These are phyloP conservation scores for Cokeromyces recurvatus DNA, from an alignment of 371 early-diverging fungal species.

Conservation along the genomic window DNA sequence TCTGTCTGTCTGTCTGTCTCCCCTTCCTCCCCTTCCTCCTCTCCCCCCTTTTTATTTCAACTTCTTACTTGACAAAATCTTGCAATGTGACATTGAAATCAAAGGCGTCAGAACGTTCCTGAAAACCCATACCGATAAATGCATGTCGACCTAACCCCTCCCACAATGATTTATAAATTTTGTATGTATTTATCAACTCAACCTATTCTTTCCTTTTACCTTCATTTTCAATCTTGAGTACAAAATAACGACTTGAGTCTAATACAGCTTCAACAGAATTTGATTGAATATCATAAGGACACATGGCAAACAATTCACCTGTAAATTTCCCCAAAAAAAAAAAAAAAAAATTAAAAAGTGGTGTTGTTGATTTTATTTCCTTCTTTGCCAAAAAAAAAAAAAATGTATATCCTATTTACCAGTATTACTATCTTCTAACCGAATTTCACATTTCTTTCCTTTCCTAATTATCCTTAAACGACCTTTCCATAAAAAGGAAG, in stretches of 20 bases:
- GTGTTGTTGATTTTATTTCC: no score
- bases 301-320: conserved; percentile 87
- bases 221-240: conserved; percentile 76
- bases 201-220: conserved; percentile 49
- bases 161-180: neutral
- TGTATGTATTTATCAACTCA: neutral
- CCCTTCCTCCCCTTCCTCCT: no score
- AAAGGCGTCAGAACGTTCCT: conserved; percentile 84
- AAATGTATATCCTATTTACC: no score
- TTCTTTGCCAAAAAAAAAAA: neutral
- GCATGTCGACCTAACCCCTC: conserved; percentile 75
- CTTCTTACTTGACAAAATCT: conserved; percentile 72
- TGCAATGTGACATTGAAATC: conserved; percentile 92
- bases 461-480: conserved; percentile 71
- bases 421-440: conserved; percentile 73
- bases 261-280: conserved; percentile 81
- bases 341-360: neutral
- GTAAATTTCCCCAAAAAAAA: no score
- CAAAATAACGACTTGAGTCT: conserved; percentile 93
- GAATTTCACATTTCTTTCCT: conserved; percentile 68
- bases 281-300: conserved; percentile 72
- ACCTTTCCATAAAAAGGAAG: conserved; percentile 76
- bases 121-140: conserved; percentile 87
- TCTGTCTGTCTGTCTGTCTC: no score
- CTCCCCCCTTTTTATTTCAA: no score